Conservation (phyloP, 208 protist species). For the Trypanosoma congolense region DNA sequence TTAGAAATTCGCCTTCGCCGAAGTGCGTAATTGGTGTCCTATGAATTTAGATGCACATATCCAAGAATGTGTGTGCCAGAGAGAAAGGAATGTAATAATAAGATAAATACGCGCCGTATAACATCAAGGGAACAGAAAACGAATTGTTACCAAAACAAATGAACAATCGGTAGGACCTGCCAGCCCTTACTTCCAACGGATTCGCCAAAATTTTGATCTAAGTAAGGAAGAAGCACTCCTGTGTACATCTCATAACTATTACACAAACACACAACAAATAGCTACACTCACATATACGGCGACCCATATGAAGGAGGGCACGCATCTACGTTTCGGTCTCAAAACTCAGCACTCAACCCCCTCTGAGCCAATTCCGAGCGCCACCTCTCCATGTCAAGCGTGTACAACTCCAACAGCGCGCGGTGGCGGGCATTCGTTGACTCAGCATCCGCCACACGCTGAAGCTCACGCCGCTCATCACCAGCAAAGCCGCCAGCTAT, state of each 20-base stretch:
- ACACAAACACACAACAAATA: too few species aligned
- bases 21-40: background rate
- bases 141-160: too few species aligned
- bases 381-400: constrained; percentile 55
- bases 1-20: background rate
- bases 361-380: constrained; percentile 37
- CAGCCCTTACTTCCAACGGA: too few species aligned
- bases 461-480: constrained; percentile 35
- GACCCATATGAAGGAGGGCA: too few species aligned
- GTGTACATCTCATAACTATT: too few species aligned
- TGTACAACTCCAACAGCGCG: constrained; percentile 65
- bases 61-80: too few species aligned
- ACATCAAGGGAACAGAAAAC: too few species aligned
- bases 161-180: too few species aligned
- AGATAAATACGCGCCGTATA: constrained; percentile 2
- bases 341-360: constrained; percentile 34
- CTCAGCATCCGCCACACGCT: constrained; percentile 29
- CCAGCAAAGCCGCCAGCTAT: constrained; percentile 35
- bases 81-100: constrained; percentile 8
- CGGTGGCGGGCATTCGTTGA: constrained; percentile 37
- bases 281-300: too few species aligned
- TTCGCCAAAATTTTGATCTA: too few species aligned
- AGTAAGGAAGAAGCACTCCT: too few species aligned
- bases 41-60: constrained; percentile 12
- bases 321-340: constrained; percentile 1